phyloP scores from a whole-genome alignment of 2,329 filamentous ascomycete genomes.

The Curvularia spicifera region DNA sequence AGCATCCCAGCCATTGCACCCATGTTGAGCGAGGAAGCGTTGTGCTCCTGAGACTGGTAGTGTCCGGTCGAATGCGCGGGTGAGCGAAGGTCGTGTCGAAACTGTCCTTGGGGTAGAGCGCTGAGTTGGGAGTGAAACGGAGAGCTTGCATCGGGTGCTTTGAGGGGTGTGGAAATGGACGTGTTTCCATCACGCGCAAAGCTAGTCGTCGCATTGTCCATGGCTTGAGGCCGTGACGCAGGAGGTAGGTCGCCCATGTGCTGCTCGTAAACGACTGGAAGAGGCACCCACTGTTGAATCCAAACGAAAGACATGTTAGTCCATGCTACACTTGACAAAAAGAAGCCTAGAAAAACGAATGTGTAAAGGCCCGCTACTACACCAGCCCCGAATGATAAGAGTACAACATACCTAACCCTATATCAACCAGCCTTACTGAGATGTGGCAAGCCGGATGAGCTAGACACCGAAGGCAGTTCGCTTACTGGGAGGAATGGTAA shows the following conservation, averaged over 20 bases:
- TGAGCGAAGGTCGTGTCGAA: constrained; percentile 40
- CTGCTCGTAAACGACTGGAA: constrained; percentile 49
- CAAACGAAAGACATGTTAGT: constrained; percentile 53
- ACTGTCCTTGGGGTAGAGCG: constrained; percentile 39
- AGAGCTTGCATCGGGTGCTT: constrained; percentile 32
- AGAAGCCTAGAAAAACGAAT: constrained; percentile 27
- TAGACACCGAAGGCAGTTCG: constrained; percentile 38
- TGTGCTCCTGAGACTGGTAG: constrained; percentile 38
- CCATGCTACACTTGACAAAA: constrained; percentile 40
- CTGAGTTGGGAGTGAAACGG: constrained; percentile 50
- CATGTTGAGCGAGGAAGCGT: constrained; percentile 45
- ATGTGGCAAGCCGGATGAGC: constrained; percentile 44
- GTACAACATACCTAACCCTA: constrained; percentile 46
- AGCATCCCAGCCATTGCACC: constrained; percentile 45
- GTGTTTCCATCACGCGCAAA: constrained; percentile 37
- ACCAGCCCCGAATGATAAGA: constrained; percentile 15
- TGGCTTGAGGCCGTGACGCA: constrained; percentile 37
- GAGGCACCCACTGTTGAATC: constrained; percentile 53
- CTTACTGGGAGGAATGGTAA: constrained; percentile 26
- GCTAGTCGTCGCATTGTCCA: constrained; percentile 40
- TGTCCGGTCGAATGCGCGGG: constrained; percentile 31
- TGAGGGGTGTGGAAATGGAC: constrained; percentile 26
- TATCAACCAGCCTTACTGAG: constrained; percentile 33
- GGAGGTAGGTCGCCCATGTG: constrained; percentile 51
- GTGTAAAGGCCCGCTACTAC: constrained; percentile 23